These are phyloP conservation scores for Arthroderma uncinatum DNA, from an alignment of 2,329 filamentous ascomycete genomes.

Conservation along the genomic window DNA sequence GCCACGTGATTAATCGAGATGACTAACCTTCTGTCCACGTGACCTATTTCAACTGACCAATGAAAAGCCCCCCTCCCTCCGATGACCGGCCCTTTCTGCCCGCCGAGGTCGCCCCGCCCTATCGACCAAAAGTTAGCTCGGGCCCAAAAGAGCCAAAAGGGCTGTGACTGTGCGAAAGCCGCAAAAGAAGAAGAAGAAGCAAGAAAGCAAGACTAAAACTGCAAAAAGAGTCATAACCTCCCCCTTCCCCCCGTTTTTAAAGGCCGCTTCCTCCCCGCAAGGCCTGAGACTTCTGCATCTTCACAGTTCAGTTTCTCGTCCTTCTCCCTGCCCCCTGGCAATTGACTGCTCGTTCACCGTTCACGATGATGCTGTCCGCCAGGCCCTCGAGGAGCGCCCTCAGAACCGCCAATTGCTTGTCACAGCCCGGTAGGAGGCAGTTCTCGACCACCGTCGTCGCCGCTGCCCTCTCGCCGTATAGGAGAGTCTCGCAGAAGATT, in stretches of 20 bases:
- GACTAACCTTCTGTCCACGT: background rate
- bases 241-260: background rate
- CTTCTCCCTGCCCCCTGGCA: background rate
- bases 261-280: background rate
- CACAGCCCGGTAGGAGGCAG: conserved; percentile 29
- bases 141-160: background rate
- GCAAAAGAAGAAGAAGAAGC: background rate
- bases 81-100: background rate
- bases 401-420: conserved; percentile 32
- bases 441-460: conserved; percentile 38
- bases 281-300: background rate
- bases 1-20: background rate
- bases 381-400: conserved; percentile 40
- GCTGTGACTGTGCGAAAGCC: background rate
- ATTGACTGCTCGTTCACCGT: conserved; percentile 13
- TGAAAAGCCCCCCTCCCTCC: background rate
- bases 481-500: conserved; percentile 29
- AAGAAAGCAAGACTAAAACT: too few species aligned
- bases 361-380: conserved; percentile 40
- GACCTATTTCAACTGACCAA: background rate
- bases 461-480: conserved; percentile 38
- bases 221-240: conserved; percentile 1
- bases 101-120: conserved; percentile 1
- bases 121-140: too few species aligned
- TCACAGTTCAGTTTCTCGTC: background rate